These are phyloP conservation scores for Alnus glutinosa DNA, from an alignment of 306 rosid genomes.

Conservation along the genomic window DNA sequence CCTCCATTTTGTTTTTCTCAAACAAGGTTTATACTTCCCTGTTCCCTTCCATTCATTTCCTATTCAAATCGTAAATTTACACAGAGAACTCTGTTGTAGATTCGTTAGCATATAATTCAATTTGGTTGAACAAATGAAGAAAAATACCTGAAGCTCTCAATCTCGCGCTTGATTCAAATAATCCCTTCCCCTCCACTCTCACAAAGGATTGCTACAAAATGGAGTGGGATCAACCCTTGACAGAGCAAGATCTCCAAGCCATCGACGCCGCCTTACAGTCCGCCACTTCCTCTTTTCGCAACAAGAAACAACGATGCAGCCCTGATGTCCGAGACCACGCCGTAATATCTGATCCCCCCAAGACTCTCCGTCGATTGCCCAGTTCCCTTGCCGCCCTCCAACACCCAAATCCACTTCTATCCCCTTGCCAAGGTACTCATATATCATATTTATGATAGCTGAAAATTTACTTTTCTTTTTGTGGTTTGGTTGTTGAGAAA, in stretches of 20 bases:
- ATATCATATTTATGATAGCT: background rate
- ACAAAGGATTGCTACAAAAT: background rate
- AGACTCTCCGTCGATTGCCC: constrained; percentile 56
- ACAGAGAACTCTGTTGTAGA: too few species aligned
- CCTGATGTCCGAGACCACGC: background rate
- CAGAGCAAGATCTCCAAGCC: constrained; percentile 64
- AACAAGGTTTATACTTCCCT: too few species aligned
- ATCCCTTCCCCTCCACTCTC: background rate
- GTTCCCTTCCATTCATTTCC: too few species aligned
- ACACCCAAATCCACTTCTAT: constrained; percentile 42
- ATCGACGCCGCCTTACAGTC: constrained; percentile 54
- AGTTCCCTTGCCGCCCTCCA: constrained; percentile 61
- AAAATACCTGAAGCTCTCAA: background rate
- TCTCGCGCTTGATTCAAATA: background rate
- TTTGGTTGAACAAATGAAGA: too few species aligned
- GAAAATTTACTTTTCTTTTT: background rate
- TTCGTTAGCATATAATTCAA: too few species aligned
- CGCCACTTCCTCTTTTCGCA: constrained; percentile 22
- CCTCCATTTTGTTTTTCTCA: too few species aligned
- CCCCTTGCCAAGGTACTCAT: constrained; percentile 52
- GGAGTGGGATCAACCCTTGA: constrained; percentile 50
- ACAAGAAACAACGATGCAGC: constrained; percentile 35
- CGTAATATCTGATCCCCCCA: constrained; percentile 8
- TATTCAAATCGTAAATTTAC: too few species aligned
- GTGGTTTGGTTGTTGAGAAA: constrained; percentile 1